Evolutionary conservation across 23 red algal species (phyloP).

Genomic region (Gracilaria gracilis): DNA sequence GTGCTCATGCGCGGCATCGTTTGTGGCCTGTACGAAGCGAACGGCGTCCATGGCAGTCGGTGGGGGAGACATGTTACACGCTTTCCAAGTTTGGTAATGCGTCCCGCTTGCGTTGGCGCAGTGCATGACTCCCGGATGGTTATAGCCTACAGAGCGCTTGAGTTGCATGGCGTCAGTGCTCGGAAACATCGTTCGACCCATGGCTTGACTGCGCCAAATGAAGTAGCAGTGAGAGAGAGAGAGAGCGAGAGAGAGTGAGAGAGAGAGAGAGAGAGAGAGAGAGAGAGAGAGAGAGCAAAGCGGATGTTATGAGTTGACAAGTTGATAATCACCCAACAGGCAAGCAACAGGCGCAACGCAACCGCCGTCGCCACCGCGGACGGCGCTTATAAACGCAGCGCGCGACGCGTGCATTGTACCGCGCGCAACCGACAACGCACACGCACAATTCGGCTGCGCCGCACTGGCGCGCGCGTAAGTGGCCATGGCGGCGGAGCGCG

Average conservation of each 20-base stretch:
- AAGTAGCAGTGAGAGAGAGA: no score
- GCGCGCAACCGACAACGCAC: not conserved
- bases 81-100: no score
- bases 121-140: no score
- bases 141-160: not conserved
- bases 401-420: conserved; percentile 11
- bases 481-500: not conserved
- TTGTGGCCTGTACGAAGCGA: no score
- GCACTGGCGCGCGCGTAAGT: not conserved
- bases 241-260: not conserved
- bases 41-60: no score
- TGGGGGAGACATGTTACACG: not conserved
- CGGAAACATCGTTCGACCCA: not conserved
- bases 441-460: not conserved
- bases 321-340: not conserved
- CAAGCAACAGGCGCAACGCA: not conserved
- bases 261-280: not conserved
- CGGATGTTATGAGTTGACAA: no score
- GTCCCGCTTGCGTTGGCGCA: no score
- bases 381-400: conserved; percentile 4
- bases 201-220: no score
- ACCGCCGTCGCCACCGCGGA: not conserved
- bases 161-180: not conserved
- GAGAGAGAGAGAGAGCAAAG: not conserved
- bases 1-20: no score